These are phyloP conservation scores for Plasmodium inui DNA, from an alignment of 169 alveolate genomes.

Conservation along the genomic window DNA sequence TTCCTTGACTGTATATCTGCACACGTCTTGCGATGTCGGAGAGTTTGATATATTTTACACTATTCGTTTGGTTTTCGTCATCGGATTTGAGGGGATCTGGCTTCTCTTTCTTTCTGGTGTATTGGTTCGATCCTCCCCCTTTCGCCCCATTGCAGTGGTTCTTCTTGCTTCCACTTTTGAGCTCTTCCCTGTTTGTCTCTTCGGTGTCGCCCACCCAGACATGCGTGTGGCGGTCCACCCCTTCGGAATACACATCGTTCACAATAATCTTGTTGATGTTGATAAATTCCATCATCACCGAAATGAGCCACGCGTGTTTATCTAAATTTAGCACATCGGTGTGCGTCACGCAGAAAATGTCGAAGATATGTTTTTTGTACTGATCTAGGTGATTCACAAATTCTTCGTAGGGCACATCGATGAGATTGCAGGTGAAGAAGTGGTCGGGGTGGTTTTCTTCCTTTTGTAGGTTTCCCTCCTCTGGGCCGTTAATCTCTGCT, in stretches of 20 bases:
- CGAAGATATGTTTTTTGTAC: slow-evolving; percentile 57
- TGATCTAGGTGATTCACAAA: slow-evolving; percentile 12
- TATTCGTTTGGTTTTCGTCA: not conserved
- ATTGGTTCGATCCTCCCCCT: not conserved
- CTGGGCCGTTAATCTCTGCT: not conserved
- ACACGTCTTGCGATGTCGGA: slow-evolving; percentile 30
- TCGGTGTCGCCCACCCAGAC: not conserved
- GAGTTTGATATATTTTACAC: slow-evolving; percentile 51
- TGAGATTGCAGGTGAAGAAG: slow-evolving; percentile 14
- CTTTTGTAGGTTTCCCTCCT: not conserved
- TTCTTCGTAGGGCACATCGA: slow-evolving; percentile 60
- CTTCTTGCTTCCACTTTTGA: not conserved
- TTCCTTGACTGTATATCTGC: slow-evolving; percentile 28
- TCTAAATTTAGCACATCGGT: slow-evolving; percentile 26
- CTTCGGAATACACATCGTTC: slow-evolving; percentile 25
- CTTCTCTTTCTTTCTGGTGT: not conserved
- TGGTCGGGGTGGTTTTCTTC: not conserved
- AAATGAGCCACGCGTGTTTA: slow-evolving; percentile 60
- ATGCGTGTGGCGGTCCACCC: slow-evolving; percentile 19
- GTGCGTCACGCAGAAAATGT: slow-evolving; percentile 49
- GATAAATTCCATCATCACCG: slow-evolving; percentile 50
- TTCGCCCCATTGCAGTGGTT: not conserved
- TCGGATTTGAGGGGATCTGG: not conserved
- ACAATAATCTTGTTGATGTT: slow-evolving; percentile 60
- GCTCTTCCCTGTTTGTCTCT: not conserved